Base-by-base conservation (phyloP, 352 stramenopile species). In the Globisporangium perplexum region DNA sequence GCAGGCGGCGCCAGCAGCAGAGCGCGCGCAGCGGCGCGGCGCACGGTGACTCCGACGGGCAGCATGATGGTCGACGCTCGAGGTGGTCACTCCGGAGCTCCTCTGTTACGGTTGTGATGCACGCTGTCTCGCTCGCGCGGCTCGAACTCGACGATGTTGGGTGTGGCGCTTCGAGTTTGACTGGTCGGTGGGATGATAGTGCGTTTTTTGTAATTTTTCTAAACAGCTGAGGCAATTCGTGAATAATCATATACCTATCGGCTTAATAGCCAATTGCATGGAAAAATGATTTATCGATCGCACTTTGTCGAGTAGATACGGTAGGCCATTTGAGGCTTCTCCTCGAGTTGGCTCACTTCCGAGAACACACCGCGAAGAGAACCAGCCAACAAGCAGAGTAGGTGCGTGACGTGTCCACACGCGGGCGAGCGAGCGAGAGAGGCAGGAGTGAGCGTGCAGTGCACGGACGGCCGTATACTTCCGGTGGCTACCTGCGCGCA, bases 41-140 rank as follows among this genome's bases (percentile, higher is more conserved):
- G 66, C 50, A 73, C 53, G 38, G 62, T 62, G 46, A 68, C 48
- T 55, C 57, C 43, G n/a, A 59, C 55, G 31, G 66, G 66, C 41
- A 73, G 57, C 66, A 73, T 73, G 52, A 24, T 47, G n/a, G 22
- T 30, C 26, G 26, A 5, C 26, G 26, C 26, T 30, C 26, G n/a
- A n/a, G n/a, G n/a, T n/a, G n/a, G n/a, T n/a, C n/a, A n/a, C 5
- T 30, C 26, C 26, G 26, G 26, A 30, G 26, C 26, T 30, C 26
- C 5, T 18, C 28, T 31, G 55, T 55, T 35, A 38, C 48, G 55
- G 48, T 52, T 56, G 56, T 38, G 56, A 57, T 55, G 50, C 55
- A 43, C 23, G 18, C 52, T 24, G 42, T 26, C 10, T 18, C 17
- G n/a, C n/a, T n/a, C n/a, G n/a, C n/a, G n/a, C n/a, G n/a, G n/a